Conservation (phyloP, 345 rosid genomes). For the Geranium rotundifolium region DNA sequence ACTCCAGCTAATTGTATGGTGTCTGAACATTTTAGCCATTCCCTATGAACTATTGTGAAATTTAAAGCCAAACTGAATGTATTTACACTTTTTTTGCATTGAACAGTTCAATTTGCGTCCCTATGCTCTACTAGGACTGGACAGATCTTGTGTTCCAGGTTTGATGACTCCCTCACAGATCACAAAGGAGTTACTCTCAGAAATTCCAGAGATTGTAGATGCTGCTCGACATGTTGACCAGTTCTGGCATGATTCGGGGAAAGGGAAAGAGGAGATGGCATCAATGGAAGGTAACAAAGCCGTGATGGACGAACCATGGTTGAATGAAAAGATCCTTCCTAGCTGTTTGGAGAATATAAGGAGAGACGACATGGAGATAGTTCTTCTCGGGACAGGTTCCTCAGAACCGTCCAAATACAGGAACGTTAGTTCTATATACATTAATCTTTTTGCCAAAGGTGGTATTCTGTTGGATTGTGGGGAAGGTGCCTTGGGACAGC, state of each 20-base stretch:
- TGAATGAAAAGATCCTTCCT: constrained; percentile 44
- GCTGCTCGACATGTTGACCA: constrained; percentile 41
- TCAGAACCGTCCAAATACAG: constrained; percentile 97
- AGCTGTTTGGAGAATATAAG: constrained; percentile 61
- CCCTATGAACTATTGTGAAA: no score
- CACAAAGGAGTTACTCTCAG: constrained; percentile 48
- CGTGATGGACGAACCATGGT: constrained; percentile 71
- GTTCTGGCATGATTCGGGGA: constrained; percentile 37
- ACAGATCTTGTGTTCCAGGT: constrained; percentile 60
- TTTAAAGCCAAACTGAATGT: no score
- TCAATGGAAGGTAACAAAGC: constrained; percentile 13
- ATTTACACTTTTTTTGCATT: background rate
- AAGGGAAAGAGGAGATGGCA: constrained; percentile 13
- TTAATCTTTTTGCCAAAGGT: constrained; percentile 71
- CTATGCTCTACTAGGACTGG: constrained; percentile 60
- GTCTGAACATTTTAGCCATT: no score
- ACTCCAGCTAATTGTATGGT: no score
- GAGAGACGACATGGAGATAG: constrained; percentile 86
- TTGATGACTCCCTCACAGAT: constrained; percentile 30
- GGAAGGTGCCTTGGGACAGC: constrained; percentile 91
- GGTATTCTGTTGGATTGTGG: constrained; percentile 84
- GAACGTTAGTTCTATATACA: constrained; percentile 64
- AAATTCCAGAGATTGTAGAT: constrained; percentile 63
- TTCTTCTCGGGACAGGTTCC: constrained; percentile 89
- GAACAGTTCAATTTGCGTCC: constrained; percentile 89